phyloP scores from a whole-genome alignment of 2,329 filamentous ascomycete species.

The Fusarium verticillioides region DNA sequence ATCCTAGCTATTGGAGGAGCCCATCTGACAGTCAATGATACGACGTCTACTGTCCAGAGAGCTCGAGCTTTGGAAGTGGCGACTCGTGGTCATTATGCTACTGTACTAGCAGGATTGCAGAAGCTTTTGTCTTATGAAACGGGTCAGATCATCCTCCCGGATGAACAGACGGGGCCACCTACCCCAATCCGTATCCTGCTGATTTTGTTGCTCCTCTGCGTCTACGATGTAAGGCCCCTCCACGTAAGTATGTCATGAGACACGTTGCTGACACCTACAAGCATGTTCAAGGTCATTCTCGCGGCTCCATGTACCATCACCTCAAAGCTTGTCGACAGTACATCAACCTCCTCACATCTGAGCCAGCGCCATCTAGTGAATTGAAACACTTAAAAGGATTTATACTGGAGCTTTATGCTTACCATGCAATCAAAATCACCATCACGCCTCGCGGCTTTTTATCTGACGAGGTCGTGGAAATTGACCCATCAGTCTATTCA shows the following conservation, averaged over 20 bases:
- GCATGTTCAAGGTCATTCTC: background rate
- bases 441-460: constrained; percentile 1
- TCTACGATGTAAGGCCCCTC: constrained; percentile 1
- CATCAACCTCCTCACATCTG: background rate
- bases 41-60: background rate
- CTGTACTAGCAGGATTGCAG: background rate
- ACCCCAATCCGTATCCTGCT: background rate
- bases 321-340: constrained; percentile 11
- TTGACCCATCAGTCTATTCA: background rate
- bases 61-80: constrained; percentile 1
- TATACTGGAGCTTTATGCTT: constrained; percentile 6
- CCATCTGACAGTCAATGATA: background rate
- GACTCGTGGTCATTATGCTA: constrained; percentile 3
- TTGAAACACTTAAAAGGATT: background rate
- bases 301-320: background rate
- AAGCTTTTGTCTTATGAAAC: background rate
- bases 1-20: constrained; percentile 15
- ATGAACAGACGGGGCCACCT: background rate
- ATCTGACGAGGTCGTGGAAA: background rate
- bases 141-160: accelerated
- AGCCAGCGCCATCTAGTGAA: background rate
- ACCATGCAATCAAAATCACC: background rate
- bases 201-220: background rate
- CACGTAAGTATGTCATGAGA: accelerated
- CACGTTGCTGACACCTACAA: background rate